phyloP scores from a whole-genome alignment of 257 asterid genomes.

The Linaria vulgaris region DNA sequence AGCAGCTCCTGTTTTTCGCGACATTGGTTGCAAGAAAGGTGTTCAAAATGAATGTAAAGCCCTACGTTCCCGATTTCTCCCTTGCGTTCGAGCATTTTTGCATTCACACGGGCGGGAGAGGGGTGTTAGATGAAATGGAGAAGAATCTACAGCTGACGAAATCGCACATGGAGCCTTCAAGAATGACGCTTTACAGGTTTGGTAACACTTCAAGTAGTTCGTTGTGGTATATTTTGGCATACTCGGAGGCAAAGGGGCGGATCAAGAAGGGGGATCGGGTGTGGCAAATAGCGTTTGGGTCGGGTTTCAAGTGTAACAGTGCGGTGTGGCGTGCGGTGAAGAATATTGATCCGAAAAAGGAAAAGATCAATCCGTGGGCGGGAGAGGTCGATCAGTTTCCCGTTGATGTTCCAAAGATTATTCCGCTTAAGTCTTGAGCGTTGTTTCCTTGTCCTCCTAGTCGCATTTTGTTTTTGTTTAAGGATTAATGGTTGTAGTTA shows the following conservation, averaged over 20 bases:
- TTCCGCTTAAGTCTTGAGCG: conserved; percentile 15
- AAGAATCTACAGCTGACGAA: conserved; percentile 39
- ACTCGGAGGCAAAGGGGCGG: conserved; percentile 51
- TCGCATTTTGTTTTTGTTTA: no score
- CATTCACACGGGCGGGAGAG: conserved; percentile 47
- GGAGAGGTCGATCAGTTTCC: conserved; percentile 44
- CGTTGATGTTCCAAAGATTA: conserved; percentile 27
- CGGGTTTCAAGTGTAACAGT: conserved; percentile 52
- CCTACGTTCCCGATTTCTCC: conserved; percentile 49
- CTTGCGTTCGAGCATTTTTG: conserved; percentile 49
- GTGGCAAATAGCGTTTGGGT: conserved; percentile 53
- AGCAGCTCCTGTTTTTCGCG: conserved; percentile 40
- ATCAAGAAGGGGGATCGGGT: conserved; percentile 43
- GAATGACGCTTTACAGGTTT: conserved; percentile 49
- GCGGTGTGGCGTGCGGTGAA: conserved; percentile 43
- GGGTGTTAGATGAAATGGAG: conserved; percentile 46
- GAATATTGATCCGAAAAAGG: conserved; percentile 35
- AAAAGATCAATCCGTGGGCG: conserved; percentile 41
- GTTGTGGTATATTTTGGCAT: conserved; percentile 46
- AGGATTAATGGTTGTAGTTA: no score
- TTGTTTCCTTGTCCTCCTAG: no score
- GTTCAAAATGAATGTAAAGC: conserved; percentile 42
- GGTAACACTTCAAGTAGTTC: conserved; percentile 61
- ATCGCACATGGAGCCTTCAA: conserved; percentile 49
- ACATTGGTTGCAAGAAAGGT: conserved; percentile 35